phyloP scores from a whole-genome alignment of 352 stramenopile genomes.

The Globisporangium orthogonon region DNA sequence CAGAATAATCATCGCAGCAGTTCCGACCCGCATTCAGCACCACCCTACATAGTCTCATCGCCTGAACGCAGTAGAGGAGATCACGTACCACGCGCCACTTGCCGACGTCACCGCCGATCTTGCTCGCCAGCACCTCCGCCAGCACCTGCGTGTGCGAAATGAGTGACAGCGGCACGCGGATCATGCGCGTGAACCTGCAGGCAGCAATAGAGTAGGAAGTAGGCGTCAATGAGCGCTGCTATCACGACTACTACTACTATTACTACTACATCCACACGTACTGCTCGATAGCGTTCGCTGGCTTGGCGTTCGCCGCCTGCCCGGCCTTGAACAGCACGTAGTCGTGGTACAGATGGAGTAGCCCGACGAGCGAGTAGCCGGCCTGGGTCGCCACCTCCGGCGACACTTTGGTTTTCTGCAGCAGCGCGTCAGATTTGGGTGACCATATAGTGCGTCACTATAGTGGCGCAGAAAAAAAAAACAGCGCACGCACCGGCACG shows the following conservation, averaged over 20 bases:
- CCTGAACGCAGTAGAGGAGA: neutral
- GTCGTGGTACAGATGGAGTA: conserved; percentile 81
- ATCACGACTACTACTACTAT: too few species aligned
- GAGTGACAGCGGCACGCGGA: conserved; percentile 69
- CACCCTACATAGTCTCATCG: too few species aligned
- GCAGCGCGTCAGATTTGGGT: neutral
- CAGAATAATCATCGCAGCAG: too few species aligned
- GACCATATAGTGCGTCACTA: neutral
- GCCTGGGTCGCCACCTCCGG: conserved; percentile 64
- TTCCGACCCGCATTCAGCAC: too few species aligned
- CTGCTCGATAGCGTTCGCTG: conserved; percentile 17
- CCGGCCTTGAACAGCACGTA: conserved; percentile 69
- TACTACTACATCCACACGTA: conserved; percentile 7
- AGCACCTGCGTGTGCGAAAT: conserved; percentile 79
- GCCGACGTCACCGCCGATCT: conserved; percentile 55
- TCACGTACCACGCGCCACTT: conserved; percentile 65
- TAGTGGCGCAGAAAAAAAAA: neutral
- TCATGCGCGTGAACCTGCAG: conserved; percentile 40
- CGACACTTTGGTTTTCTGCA: conserved; percentile 45
- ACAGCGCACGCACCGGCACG: conserved; percentile 41
- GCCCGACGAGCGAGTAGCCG: conserved; percentile 70
- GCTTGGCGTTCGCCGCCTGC: conserved; percentile 11
- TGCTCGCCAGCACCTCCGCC: conserved; percentile 66
- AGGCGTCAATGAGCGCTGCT: too few species aligned
- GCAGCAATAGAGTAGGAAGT: too few species aligned